Conservation (phyloP, 352 stramenopile genomes). For the Phytophthora tentaculata region DNA sequence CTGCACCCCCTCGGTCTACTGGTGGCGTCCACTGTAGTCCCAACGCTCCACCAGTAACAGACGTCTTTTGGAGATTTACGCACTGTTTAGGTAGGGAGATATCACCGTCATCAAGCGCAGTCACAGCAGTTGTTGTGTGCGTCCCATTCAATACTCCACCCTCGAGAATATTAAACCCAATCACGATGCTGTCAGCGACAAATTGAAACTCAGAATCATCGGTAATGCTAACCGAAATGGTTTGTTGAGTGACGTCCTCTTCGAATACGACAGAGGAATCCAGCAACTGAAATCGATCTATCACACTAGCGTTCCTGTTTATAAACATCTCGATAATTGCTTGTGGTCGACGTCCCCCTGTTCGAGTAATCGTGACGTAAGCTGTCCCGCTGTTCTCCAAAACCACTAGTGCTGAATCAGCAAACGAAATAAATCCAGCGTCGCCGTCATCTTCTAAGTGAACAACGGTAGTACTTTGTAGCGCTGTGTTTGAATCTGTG, state of each 20-base stretch:
- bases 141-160: constrained; percentile 41
- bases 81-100: constrained; percentile 56
- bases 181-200: constrained; percentile 41
- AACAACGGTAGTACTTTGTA: constrained; percentile 40
- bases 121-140: constrained; percentile 33
- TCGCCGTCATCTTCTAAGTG: constrained; percentile 59
- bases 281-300: constrained; percentile 47
- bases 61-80: constrained; percentile 30
- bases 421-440: constrained; percentile 59
- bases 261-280: constrained; percentile 42
- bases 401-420: constrained; percentile 3
- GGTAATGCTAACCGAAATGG: constrained; percentile 37
- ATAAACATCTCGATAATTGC: constrained; percentile 41
- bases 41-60: constrained; percentile 49
- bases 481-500: constrained; percentile 28
- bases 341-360: constrained; percentile 28
- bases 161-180: constrained; percentile 48
- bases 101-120: constrained; percentile 58
- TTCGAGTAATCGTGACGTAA: constrained; percentile 38
- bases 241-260: constrained; percentile 25
- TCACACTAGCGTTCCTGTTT: constrained; percentile 8
- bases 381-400: constrained; percentile 44
- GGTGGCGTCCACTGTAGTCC: constrained; percentile 50
- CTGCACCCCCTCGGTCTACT: constrained; percentile 40
- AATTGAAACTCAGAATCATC: constrained; percentile 55